Base-by-base conservation (phyloP, 441 rosid genomes). In the Bruguiera hainesii region DNA sequence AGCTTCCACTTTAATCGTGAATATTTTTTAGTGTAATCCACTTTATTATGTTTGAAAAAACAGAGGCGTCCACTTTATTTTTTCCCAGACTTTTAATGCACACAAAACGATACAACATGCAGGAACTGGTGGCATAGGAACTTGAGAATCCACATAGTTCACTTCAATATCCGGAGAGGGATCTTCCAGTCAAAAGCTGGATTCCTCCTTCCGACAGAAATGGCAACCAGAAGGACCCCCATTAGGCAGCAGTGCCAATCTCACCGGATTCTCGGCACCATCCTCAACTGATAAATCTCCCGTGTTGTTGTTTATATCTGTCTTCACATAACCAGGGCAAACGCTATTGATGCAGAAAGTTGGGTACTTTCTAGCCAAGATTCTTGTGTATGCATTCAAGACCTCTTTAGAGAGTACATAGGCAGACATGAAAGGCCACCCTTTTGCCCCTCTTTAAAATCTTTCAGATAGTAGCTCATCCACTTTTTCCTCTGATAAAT, bases 381-480 rank as follows among this genome's bases (percentile, higher is more conserved):
- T 35, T 35, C 10, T 10, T 7, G 56, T 28, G 35, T 16, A 26
- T 9, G 66, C 42, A 48, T 30, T 49, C 37, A 63, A 19, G 33
- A 57, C 42, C 19, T 57, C 56, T 29, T 49, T 63, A 10, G 66
- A 63, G 57, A 63, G 37, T 16, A 19, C 5, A 29, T 49, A 63
- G 19, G 66, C 57, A 9, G 57, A 50, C 56, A 18, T 25, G 19
- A 35, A 18, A 48, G 66, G 56, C 66, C 66, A 49, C 15, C 56
- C 56, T 63, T 48, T n/a, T 15, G 57, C 3, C 56, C 66, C 20
- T 63, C 66, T 20, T 63, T n/a, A 30, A 63, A 50, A 29, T 63
- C 26, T 28, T 63, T 20, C 13, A 63, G 35, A n/a, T 35, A 63
- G 10, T 26, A 11, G 23, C 56, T 28, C 25, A 49, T 25, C 37